phyloP scores from a whole-genome alignment of 2,329 filamentous ascomycete genomes.

The Aaosphaeria pasadenensis region DNA sequence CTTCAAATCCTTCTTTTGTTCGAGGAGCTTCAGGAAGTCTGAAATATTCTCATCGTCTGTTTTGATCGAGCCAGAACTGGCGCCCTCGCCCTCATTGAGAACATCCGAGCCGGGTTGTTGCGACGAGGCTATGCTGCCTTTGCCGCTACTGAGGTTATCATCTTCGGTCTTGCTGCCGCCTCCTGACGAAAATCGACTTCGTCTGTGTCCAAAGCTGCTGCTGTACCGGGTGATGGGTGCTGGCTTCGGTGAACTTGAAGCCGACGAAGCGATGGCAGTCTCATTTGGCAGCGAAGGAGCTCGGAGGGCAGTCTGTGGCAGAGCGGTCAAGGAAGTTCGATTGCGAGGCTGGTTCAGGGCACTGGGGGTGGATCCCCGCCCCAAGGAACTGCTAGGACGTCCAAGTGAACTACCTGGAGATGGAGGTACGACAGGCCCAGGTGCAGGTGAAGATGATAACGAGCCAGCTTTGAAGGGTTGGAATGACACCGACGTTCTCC shows the following conservation, averaged over 20 bases:
- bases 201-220: conserved; percentile 88
- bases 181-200: conserved; percentile 73
- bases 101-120: conserved; percentile 73
- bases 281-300: conserved; percentile 63
- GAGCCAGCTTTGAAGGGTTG: conserved; percentile 96
- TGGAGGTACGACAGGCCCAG: conserved; percentile 47
- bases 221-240: conserved; percentile 79
- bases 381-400: conserved; percentile 27
- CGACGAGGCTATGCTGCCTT: conserved; percentile 70
- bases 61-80: conserved; percentile 62
- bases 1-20: conserved; percentile 81
- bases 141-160: conserved; percentile 77
- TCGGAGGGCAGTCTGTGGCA: conserved; percentile 71
- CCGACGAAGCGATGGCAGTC: conserved; percentile 61
- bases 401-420: conserved; percentile 52
- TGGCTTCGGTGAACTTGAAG: conserved; percentile 75
- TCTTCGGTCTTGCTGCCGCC: conserved; percentile 69
- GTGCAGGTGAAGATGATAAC: conserved; percentile 81
- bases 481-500: conserved; percentile 83
- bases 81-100: conserved; percentile 66
- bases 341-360: conserved; percentile 57
- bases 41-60: conserved; percentile 92
- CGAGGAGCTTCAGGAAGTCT: conserved; percentile 85
- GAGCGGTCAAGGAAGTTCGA: conserved; percentile 69
- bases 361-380: conserved; percentile 17